Conservation (phyloP, 225 moss, liverwort and hornwort species). For the Sphagnum tenellum region DNA sequence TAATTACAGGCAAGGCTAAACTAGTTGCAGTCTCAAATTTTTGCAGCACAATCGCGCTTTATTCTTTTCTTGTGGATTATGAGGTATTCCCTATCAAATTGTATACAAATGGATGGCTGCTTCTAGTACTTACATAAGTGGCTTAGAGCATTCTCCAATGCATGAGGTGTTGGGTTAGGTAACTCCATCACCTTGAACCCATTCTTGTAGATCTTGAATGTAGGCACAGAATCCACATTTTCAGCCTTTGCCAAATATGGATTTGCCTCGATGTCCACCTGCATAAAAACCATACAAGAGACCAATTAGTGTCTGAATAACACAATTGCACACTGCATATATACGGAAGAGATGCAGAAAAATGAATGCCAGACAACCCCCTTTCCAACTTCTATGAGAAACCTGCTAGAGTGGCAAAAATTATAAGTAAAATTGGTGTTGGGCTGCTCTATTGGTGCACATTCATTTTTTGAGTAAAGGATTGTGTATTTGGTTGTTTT, state of each 20-base stretch:
- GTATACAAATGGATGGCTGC: too few species aligned
- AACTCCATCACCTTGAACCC: constrained; percentile 37
- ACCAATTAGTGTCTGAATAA: neutral
- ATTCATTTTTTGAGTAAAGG: neutral
- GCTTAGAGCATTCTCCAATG: constrained; percentile 24
- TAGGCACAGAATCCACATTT: constrained; percentile 32
- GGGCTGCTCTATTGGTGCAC: too few species aligned
- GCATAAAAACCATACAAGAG: neutral
- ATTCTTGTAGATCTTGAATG: constrained; percentile 45
- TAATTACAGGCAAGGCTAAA: too few species aligned
- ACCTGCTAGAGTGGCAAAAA: too few species aligned
- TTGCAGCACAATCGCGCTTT: too few species aligned
- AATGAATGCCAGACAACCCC: neutral
- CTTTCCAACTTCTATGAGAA: too few species aligned
- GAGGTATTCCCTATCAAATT: too few species aligned
- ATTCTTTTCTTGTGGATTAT: too few species aligned
- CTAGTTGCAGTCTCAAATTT: too few species aligned
- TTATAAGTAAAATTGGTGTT: too few species aligned
- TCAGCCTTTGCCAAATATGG: constrained; percentile 37
- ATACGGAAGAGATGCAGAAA: too few species aligned
- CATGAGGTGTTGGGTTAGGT: constrained; percentile 27
- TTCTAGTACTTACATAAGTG: constrained; percentile 3
- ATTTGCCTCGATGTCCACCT: constrained; percentile 47
- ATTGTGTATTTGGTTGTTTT: neutral
- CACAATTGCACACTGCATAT: neutral